Evolutionary conservation across 257 asterid genomes (phyloP), one percentile per base, ranked within the genome.

Genomic region (Fraxinus quadrangulata): DNA sequence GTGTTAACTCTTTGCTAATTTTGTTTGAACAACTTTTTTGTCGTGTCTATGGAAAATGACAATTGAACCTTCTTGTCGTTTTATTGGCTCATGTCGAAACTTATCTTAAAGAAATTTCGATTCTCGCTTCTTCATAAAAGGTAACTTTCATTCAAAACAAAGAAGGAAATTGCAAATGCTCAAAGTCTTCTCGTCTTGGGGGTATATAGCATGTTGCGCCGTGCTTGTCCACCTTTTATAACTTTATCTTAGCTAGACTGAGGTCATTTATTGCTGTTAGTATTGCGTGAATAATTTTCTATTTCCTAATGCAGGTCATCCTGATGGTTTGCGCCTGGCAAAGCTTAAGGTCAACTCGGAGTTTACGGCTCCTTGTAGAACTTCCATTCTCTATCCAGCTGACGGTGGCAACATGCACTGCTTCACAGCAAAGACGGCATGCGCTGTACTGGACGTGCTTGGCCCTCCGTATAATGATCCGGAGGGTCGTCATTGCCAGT

Each of bases 381-480:
- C 97, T 6, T 81, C 89, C 56, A 89, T 94, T 77, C 91, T 94
- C 36, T 94, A 91, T 76, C 98, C 98, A 0, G 70, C 90, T 16
- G 92, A 89, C 5, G 98, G 97, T 9, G 97, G 98, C 14, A 94
- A 94, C 77, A 87, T 94, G 95, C 98, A 94, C 76, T 82, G 92
- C 71, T 91, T 92, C 83, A 91, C 94, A 1, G 98, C 97, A 47
- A 83, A 71, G 85, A 89, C 97, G 0, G 90, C 97, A 0, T 94
- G 98, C 4, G 97, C 98, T 0, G 90, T 94, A 23, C 91, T 94
- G 1, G 98, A 94, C 21, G 98, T 94, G 72, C 95, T 94, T 1
- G 98, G 97, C 67, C 98, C 98, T 11, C 98, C 98, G 0, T 94
- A 94, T 61, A 80, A 85, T 51, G 98, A 92, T 75, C 87, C 92